Base-by-base conservation (phyloP, 2,329 filamentous ascomycete species). In the Hymenoscyphus linearis region DNA sequence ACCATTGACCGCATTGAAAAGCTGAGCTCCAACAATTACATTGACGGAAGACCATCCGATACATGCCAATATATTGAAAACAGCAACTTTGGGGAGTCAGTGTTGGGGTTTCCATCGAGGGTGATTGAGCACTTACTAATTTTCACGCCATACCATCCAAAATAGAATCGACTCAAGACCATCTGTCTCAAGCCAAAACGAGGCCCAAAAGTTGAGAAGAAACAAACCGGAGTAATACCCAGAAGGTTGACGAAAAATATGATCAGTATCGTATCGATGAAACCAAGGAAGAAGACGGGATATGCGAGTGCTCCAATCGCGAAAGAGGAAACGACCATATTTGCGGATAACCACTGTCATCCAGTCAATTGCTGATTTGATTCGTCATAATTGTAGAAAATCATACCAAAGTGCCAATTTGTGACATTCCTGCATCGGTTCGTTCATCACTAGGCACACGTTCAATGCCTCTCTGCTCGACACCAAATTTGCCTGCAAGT, bases 31-130 rank as follows among this genome's bases (percentile, higher is more conserved):
- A 16, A 93, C 89, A 64, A 95, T 92, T 59, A 85, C 83, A 70
- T 95, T 93, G 66, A 92, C 86, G 0, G 86, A 81, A 4, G 86
- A 87, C 86, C 90, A 93, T 56, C 90, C 90, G 4, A 91, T 73
- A 70, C 85, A 90, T 34, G 87, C 85, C 16, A 90, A 76, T 44
- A 88, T 76, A 74, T 90, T 90, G 72, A 92, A 85, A 67, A 87
- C 74, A 58, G 88, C 88, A 70, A 90, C 83, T 81, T 73, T 64
- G 56, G 26, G 25, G 25, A 18, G 52, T 69, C 57, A 56, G 55
- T 60, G 50, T 9, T 55, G 16, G 34, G 31, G 7, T 52, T 47
- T 7, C 13, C 9, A 5, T 13, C 26, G n/a, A 9, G 7, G 34
- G 5, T 13, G 40, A 27, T 18, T 36, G 14, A 61, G 52, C 16